Conservation (phyloP, 345 rosid species). For the Pugionium cornutum region DNA sequence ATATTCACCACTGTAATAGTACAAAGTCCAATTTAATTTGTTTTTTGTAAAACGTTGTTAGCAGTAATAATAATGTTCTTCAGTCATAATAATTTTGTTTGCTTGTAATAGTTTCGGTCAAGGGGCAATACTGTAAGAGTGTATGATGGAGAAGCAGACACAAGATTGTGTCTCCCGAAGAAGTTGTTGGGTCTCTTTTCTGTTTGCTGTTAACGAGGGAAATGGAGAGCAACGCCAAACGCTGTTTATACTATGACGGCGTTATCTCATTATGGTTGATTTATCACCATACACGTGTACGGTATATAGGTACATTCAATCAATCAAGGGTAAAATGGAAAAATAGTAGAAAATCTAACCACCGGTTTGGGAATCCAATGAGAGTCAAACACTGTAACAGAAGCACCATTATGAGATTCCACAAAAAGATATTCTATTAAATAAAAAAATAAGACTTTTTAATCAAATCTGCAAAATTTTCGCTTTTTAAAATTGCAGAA, state of each 20-base stretch:
- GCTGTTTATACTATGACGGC: slow-evolving; percentile 34
- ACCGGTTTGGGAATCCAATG: slow-evolving; percentile 32
- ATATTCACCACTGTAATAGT: too few species aligned
- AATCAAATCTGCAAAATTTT: neutral
- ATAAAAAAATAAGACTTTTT: neutral
- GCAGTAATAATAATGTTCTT: slow-evolving; percentile 30
- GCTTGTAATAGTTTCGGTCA: slow-evolving; percentile 13
- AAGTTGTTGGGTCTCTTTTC: slow-evolving; percentile 25
- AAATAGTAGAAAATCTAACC: slow-evolving; percentile 1
- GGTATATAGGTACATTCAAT: neutral
- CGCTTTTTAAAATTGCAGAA: neutral
- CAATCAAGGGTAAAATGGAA: slow-evolving; percentile 26
- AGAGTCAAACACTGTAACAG: slow-evolving; percentile 37
- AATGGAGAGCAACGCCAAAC: neutral
- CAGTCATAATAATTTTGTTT: neutral
- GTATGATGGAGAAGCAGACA: slow-evolving; percentile 38
- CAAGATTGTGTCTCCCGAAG: slow-evolving; percentile 41
- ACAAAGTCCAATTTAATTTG: too few species aligned
- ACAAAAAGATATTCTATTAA: slow-evolving; percentile 18
- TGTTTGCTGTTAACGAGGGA: slow-evolving; percentile 31
- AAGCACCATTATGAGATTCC: slow-evolving; percentile 42
- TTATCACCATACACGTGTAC: slow-evolving; percentile 27
- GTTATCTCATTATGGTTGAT: neutral
- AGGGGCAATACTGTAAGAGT: neutral
- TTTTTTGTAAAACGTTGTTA: too few species aligned